Base-by-base conservation (phyloP, 2,329 filamentous ascomycete genomes). In the Colletotrichum spaethianum region DNA sequence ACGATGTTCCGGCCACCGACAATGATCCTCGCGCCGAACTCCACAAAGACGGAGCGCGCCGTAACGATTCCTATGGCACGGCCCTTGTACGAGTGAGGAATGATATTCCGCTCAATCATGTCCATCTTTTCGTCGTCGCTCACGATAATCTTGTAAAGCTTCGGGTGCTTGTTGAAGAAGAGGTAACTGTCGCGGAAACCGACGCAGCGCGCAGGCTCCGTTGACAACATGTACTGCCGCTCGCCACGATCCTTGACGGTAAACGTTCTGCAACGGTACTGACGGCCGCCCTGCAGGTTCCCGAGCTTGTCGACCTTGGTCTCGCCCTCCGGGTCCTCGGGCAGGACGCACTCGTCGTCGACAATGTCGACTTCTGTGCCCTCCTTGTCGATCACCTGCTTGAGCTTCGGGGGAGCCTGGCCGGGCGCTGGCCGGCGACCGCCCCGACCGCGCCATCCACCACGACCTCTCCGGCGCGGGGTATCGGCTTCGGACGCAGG, bases 111-210 rank as follows among this genome's bases (percentile, higher is more conserved):
- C 76, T 97, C 94, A 79, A 99, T 99, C 85, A 99, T 90, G 82
- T 98, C 95, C 73, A 93, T 92, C 86, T 99, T 99, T 83, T 97
- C 96, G n/a, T 96, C 93, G 75, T 99, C 96, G 77, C 95, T 95
- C 68, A 98, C 94, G 78, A 99, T 98, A 78, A 99, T 98, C 86
- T 99, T 99, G 89, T 95, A 96, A 18, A 99, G 92, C 78, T 95
- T 92, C 80, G 94, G 93, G 83, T 99, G 96, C 84, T 98, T 99
- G 75, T 96, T 97, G 87, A 99, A 99, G 88, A 99, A 98, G 33
- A 99, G 90, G 80, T 99, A 99, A 75, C 95, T 98, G 86, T 99
- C 96, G 76, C 96, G 90, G 87, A 99, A 99, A 20, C 96, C 96
- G 67, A 98, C 95, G 78, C 96, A 98, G 75, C 96, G 93, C 31